Evolutionary conservation across 305 asterid species (phyloP).

Genomic region (Coffea humblotiana): DNA sequence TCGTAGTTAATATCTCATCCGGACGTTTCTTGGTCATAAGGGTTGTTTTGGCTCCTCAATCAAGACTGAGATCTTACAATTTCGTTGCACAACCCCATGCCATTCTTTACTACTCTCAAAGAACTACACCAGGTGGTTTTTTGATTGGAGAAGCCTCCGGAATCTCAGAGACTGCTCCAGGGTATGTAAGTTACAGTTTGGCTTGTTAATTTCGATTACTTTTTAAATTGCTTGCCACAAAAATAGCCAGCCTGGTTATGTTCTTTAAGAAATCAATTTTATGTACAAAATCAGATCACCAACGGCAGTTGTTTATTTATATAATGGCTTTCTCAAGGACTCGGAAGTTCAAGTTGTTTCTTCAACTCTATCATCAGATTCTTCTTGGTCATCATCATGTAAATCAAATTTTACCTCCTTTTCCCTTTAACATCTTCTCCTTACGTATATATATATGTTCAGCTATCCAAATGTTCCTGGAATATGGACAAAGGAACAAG

Average conservation of each 20-base stretch:
- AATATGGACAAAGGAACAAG: conserved; percentile 17
- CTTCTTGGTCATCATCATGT: background rate
- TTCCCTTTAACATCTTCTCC: background rate
- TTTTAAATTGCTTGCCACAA: background rate
- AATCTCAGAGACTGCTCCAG: conserved; percentile 22
- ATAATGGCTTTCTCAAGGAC: background rate
- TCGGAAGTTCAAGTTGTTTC: background rate
- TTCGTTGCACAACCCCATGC: conserved; percentile 52
- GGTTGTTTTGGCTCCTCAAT: conserved; percentile 25
- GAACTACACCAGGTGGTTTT: conserved; percentile 47
- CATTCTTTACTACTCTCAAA: conserved; percentile 44
- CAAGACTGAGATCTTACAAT: conserved; percentile 39
- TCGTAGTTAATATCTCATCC: background rate
- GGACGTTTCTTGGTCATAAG: background rate
- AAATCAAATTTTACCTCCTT: background rate
- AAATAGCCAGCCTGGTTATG: background rate
- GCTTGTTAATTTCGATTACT: background rate
- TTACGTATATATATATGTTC: background rate
- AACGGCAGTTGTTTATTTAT: too few relatives aligned
- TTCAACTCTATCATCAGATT: background rate
- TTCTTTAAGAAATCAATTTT: background rate
- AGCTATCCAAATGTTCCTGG: conserved; percentile 22
- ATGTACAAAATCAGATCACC: too few relatives aligned
- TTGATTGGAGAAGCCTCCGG: conserved; percentile 31
- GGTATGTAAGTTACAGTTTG: background rate